These are phyloP conservation scores for Daldinia eschscholtzii DNA, from an alignment of 2,329 filamentous ascomycete genomes.

Conservation along the genomic window DNA sequence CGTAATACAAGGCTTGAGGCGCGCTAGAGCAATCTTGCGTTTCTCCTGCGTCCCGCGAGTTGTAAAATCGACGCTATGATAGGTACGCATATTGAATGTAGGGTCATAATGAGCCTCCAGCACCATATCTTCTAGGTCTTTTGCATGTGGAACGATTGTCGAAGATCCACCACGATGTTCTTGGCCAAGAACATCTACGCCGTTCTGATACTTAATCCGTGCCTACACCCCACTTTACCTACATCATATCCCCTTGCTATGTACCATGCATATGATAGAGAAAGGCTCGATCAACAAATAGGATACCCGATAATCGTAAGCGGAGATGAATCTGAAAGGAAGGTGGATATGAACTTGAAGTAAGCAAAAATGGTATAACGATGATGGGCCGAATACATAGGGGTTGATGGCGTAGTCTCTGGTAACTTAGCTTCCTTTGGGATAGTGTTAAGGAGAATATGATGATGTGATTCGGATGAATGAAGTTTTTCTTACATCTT, in stretches of 20 bases:
- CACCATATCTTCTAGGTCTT: constrained; percentile 8
- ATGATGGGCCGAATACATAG: constrained; percentile 34
- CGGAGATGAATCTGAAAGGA: constrained; percentile 31
- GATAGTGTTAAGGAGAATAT: constrained; percentile 6
- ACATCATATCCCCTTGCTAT: constrained; percentile 12
- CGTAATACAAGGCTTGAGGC: constrained; percentile 27
- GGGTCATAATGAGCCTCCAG: constrained; percentile 14
- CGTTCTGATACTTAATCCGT: constrained; percentile 22
- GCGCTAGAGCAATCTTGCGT: constrained; percentile 17
- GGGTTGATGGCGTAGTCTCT: background rate
- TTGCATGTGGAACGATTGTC: constrained; percentile 31
- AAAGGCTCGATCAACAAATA: constrained; percentile 25
- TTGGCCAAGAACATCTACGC: constrained; percentile 31
- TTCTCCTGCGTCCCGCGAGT: constrained; percentile 17
- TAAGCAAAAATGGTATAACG: constrained; percentile 14
- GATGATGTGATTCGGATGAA: background rate
- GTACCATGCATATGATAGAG: constrained; percentile 7
- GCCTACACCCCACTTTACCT: constrained; percentile 14
- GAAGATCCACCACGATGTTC: constrained; percentile 28
- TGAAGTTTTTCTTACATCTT: background rate
- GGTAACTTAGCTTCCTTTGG: constrained; percentile 15
- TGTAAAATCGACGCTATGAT: constrained; percentile 17
- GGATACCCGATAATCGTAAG: constrained; percentile 32
- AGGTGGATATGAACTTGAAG: constrained; percentile 20
- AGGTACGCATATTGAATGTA: constrained; percentile 26